These are phyloP conservation scores for Candida gigantensis DNA, from an alignment of 1,139 yeast genomes.

Conservation along the genomic window DNA sequence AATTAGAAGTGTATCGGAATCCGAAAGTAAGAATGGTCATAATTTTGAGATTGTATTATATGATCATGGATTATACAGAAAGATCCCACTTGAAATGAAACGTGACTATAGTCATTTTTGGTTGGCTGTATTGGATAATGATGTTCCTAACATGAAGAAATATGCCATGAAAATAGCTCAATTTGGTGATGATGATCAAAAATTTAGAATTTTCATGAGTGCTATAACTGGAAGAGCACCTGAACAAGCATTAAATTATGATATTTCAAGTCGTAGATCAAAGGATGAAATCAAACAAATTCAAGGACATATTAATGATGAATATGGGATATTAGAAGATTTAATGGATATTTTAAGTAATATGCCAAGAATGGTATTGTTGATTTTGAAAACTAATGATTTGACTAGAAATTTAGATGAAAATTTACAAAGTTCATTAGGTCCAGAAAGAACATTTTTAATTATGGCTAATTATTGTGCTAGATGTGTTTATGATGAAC, in stretches of 20 bases:
- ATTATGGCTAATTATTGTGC: constrained; percentile 93
- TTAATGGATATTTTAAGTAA: constrained; percentile 77
- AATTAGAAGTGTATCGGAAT: constrained; percentile 49
- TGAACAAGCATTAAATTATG: constrained; percentile 44
- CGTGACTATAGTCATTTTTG: constrained; percentile 88
- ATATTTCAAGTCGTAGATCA: constrained; percentile 53
- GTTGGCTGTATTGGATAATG: constrained; percentile 80
- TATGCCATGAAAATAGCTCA: constrained; percentile 83
- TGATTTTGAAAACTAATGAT: constrained; percentile 92
- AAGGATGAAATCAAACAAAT: constrained; percentile 63
- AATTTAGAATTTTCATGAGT: constrained; percentile 83
- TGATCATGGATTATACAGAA: constrained; percentile 93
- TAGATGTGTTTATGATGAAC: constrained; percentile 69
- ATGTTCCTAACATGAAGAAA: constrained; percentile 62
- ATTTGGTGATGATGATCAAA: constrained; percentile 66
- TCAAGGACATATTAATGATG: constrained; percentile 57
- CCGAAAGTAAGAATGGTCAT: constrained; percentile 43
- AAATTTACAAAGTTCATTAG: constrained; percentile 75
- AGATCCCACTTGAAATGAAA: constrained; percentile 75
- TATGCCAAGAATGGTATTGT: constrained; percentile 82
- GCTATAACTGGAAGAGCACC: constrained; percentile 88
- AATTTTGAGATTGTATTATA: constrained; percentile 90
- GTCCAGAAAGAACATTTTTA: constrained; percentile 83
- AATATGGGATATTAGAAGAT: constrained; percentile 66
- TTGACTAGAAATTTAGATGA: constrained; percentile 88